A percentile compares a stretch with the other conserved stretches of the same genome.
Conservation (phyloP, 768 basidiomycete species). For the Mycena chlorophos region DNA sequence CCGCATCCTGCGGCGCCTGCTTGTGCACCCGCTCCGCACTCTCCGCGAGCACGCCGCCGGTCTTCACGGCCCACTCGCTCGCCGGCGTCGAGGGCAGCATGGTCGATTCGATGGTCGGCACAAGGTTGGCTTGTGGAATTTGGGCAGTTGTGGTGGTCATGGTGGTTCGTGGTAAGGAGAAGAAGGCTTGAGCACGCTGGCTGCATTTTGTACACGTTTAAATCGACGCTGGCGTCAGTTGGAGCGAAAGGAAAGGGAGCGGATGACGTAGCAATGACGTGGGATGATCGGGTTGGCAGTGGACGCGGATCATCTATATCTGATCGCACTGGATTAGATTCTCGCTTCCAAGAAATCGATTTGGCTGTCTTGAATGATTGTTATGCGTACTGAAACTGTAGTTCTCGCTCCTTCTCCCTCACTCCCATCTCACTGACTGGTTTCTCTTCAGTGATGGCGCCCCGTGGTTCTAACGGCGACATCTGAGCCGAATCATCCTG, state of each 20-base stretch:
- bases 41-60: background rate
- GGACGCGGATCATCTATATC: too few species aligned
- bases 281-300: too few species aligned
- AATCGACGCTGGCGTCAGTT: background rate
- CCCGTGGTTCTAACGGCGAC: background rate
- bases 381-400: background rate
- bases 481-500: background rate
- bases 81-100: constrained; percentile 9
- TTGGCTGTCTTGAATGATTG: too few species aligned
- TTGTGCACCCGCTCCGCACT: background rate
- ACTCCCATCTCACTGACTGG: background rate
- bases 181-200: background rate
- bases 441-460: background rate
- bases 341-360: too few species aligned
- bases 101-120: constrained; percentile 14
- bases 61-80: constrained; percentile 12
- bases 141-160: background rate
- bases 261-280: background rate
- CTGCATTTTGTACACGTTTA: constrained; percentile 1
- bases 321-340: too few species aligned
- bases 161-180: background rate
- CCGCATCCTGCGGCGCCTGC: background rate
- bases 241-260: background rate
- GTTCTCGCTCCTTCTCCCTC: background rate
- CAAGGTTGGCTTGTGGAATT: constrained; percentile 3